These are phyloP conservation scores for Trichoderma guizhouense DNA, from an alignment of 2,329 filamentous ascomycete species.

Conservation along the genomic window DNA sequence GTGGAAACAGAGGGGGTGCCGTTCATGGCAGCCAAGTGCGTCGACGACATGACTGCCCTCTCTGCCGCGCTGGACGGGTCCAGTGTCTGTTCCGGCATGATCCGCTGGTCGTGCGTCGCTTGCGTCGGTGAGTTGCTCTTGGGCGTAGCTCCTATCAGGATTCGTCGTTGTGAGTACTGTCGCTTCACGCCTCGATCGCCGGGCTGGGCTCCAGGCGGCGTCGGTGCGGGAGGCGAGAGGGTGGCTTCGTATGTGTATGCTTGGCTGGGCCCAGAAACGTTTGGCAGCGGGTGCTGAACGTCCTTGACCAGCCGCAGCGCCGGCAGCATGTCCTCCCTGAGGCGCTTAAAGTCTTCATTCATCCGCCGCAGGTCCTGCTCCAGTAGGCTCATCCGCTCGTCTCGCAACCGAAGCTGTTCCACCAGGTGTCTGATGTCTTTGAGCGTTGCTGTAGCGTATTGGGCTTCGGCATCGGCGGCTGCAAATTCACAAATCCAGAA, in stretches of 20 bases:
- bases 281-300: conserved; percentile 79
- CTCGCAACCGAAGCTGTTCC: conserved; percentile 81
- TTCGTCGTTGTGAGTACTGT: conserved; percentile 73
- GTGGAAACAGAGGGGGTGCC: conserved; percentile 50
- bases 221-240: conserved; percentile 54
- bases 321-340: conserved; percentile 88
- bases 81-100: conserved; percentile 60
- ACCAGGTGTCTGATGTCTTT: conserved; percentile 92
- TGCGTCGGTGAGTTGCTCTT: conserved; percentile 75
- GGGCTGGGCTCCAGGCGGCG: conserved; percentile 49
- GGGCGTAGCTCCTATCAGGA: conserved; percentile 67
- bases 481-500: conserved; percentile 20
- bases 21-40: conserved; percentile 68
- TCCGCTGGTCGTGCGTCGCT: conserved; percentile 60
- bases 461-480: conserved; percentile 86
- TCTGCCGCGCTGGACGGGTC: conserved; percentile 68
- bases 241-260: conserved; percentile 49
- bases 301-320: conserved; percentile 90
- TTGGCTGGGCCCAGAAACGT: conserved; percentile 35
- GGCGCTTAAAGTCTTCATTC: conserved; percentile 80
- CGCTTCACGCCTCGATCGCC: conserved; percentile 58
- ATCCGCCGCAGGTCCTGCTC: conserved; percentile 81
- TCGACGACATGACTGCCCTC: conserved; percentile 63
- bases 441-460: conserved; percentile 82
- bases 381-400: conserved; percentile 80